Evolutionary conservation across 2,329 filamentous ascomycete species (phyloP).

Genomic region (Cladobotryum protrusum): DNA sequence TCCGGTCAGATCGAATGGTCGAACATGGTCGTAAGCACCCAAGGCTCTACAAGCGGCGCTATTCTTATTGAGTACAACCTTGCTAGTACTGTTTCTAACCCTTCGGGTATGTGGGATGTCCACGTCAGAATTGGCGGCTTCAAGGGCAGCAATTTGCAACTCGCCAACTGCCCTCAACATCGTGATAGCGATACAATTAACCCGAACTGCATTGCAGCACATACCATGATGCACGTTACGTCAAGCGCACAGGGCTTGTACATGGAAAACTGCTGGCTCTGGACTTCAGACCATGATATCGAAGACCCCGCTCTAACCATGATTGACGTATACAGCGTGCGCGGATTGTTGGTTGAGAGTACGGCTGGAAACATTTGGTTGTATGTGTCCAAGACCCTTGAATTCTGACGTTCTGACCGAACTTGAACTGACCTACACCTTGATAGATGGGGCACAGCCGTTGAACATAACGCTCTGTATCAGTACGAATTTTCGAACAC

Average conservation of each 20-base stretch:
- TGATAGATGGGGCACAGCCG: slow-evolving; percentile 18
- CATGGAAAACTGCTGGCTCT: slow-evolving; percentile 41
- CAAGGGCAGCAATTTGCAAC: slow-evolving; percentile 62
- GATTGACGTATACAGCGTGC: slow-evolving; percentile 29
- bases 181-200: slow-evolving; percentile 25
- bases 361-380: slow-evolving; percentile 5
- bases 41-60: slow-evolving; percentile 61
- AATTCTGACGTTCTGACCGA: neutral
- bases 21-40: slow-evolving; percentile 65
- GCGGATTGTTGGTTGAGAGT: slow-evolving; percentile 30
- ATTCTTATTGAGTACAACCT: slow-evolving; percentile 70
- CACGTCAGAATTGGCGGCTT: slow-evolving; percentile 71
- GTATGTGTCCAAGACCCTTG: neutral
- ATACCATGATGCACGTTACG: slow-evolving; percentile 21
- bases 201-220: slow-evolving; percentile 34
- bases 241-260: slow-evolving; percentile 25
- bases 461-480: slow-evolving; percentile 44
- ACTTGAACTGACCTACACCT: neutral
- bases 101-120: slow-evolving; percentile 64
- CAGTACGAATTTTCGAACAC: slow-evolving; percentile 43
- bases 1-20: slow-evolving; percentile 61
- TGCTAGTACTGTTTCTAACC: slow-evolving; percentile 27
- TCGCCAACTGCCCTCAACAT: slow-evolving; percentile 57
- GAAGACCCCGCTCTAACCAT: slow-evolving; percentile 9
- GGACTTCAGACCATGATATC: slow-evolving; percentile 42